Evolutionary conservation across 306 rosid genomes (phyloP).

Genomic region (Elaeagnus macrophylla): DNA sequence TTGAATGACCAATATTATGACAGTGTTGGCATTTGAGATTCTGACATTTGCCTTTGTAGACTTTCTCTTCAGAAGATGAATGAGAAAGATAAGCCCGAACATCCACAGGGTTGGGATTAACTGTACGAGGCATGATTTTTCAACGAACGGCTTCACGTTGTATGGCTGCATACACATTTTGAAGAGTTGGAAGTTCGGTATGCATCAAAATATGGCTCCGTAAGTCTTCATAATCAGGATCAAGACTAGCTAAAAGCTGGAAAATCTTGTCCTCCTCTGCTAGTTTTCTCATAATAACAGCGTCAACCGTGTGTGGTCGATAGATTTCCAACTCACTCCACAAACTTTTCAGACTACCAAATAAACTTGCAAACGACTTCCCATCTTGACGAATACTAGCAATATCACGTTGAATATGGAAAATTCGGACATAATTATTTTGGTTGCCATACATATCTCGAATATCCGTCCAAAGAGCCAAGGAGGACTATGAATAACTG

Average conservation of each 20-base stretch:
- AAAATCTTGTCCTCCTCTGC: background rate
- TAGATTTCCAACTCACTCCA: background rate
- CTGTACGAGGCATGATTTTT: conserved; percentile 1
- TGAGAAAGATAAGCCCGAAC: background rate
- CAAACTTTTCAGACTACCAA: background rate
- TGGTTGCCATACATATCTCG: background rate
- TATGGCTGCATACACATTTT: background rate
- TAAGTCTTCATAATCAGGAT: conserved; percentile 8
- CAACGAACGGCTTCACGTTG: conserved; percentile 4
- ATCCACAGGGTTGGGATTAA: background rate
- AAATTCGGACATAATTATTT: background rate
- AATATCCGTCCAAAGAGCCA: background rate
- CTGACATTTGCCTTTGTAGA: background rate
- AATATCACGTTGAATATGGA: background rate
- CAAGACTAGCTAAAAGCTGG: background rate
- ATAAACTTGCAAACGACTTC: background rate
- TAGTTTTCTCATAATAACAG: background rate
- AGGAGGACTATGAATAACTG: background rate
- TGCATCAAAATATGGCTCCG: conserved; percentile 1
- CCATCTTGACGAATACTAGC: background rate
- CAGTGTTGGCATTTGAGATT: background rate
- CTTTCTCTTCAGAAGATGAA: background rate
- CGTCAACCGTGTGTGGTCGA: background rate
- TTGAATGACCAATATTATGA: background rate
- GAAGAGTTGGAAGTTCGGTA: background rate